A percentile compares a stretch with the other conserved stretches of the same genome.
These are phyloP conservation scores for Penicillium sp. DNA, from an alignment of 2,329 filamentous ascomycete genomes.

Conservation along the genomic window DNA sequence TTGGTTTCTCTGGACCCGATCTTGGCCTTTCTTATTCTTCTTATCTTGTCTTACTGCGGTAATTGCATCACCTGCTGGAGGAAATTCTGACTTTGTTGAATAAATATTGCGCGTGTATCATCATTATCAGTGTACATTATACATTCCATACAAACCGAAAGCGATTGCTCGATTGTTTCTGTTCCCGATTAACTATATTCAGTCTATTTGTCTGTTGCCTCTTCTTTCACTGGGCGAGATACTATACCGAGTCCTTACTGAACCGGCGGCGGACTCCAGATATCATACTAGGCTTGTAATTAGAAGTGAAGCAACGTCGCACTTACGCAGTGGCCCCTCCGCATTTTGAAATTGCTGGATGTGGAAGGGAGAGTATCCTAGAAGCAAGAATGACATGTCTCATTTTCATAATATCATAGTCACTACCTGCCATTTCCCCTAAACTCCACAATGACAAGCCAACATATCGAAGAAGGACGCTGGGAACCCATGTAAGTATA, in stretches of 20 bases:
- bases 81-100: neutral
- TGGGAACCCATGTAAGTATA: constrained; percentile 4
- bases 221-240: neutral
- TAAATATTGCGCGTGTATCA: neutral
- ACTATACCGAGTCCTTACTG: too few species aligned
- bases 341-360: too few species aligned
- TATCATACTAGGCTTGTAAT: too few species aligned
- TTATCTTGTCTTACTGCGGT: constrained; percentile 1
- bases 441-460: constrained; percentile 8
- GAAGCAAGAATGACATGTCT: constrained; percentile 10
- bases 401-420: constrained; percentile 13
- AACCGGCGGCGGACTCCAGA: too few species aligned
- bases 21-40: neutral
- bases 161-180: neutral
- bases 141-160: neutral
- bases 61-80: constrained; percentile 12
- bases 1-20: neutral
- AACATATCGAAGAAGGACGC: constrained; percentile 3
- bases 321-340: too few species aligned
- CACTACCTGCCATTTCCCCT: constrained; percentile 7
- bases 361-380: too few species aligned
- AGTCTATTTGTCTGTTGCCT: neutral
- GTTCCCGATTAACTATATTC: too few species aligned
- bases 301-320: too few species aligned
- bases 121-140: neutral